A percentile compares a stretch with the other conserved stretches of the same genome.
phyloP scores from a whole-genome alignment of 805 yeast genomes.

The Metschnikowia matae region DNA sequence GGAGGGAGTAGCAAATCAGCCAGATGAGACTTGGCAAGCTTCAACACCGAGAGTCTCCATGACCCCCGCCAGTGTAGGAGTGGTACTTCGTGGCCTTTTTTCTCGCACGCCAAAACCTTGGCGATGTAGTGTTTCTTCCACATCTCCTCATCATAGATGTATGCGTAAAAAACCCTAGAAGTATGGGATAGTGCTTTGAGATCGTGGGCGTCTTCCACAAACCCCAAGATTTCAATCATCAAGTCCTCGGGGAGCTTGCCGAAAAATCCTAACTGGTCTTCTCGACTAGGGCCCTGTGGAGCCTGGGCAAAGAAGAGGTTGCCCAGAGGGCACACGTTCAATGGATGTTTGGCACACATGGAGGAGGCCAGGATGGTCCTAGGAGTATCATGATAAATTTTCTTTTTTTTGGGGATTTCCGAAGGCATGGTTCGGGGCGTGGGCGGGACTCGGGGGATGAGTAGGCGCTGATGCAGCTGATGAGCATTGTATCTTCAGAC shows the following conservation, averaged over 20 bases:
- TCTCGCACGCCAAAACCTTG: conserved; percentile 9
- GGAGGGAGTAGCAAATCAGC: conserved; percentile 49
- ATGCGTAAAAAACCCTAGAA: conserved; percentile 70
- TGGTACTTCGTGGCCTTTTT: conserved; percentile 11
- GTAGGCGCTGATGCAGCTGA: neutral
- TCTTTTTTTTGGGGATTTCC: conserved; percentile 3
- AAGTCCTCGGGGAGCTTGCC: conserved; percentile 59
- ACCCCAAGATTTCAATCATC: conserved; percentile 48
- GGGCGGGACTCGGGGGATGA: neutral
- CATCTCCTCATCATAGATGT: conserved; percentile 67
- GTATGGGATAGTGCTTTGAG: conserved; percentile 51
- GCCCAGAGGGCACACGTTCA: conserved; percentile 19
- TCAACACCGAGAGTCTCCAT: conserved; percentile 66
- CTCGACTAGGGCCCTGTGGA: conserved; percentile 14
- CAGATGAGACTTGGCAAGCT: conserved; percentile 24
- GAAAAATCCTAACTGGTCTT: conserved; percentile 51
- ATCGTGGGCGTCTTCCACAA: conserved; percentile 44
- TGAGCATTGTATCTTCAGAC: neutral
- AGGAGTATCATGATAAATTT: conserved; percentile 5
- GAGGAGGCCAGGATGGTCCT: conserved; percentile 7
- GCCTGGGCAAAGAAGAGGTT: conserved; percentile 11
- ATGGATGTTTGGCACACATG: conserved; percentile 14
- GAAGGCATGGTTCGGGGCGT: neutral
- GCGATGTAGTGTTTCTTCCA: conserved; percentile 62
- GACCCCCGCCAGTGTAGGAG: conserved; percentile 62